Conservation (phyloP, 2,329 filamentous ascomycete genomes). For the Cadophora luteo-olivacea region DNA sequence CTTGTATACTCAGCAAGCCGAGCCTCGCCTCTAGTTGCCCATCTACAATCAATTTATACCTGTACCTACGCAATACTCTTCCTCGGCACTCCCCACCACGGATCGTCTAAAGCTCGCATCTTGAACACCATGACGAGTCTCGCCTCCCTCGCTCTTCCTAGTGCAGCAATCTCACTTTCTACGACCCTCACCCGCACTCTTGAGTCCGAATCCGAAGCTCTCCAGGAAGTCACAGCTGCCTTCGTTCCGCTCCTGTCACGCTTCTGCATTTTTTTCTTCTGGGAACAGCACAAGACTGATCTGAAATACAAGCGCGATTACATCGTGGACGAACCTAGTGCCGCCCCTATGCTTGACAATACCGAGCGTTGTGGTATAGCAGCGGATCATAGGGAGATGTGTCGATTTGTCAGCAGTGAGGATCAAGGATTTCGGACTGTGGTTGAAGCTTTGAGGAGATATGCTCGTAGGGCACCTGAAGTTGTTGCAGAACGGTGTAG, state of each 20-base stretch:
- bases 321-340: conserved; percentile 60
- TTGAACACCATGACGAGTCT: conserved; percentile 41
- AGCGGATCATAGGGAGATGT: conserved; percentile 18
- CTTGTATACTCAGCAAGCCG: neutral
- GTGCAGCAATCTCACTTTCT: conserved; percentile 34
- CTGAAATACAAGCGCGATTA: conserved; percentile 52
- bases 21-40: conserved; percentile 31
- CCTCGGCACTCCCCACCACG: conserved; percentile 48
- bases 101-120: conserved; percentile 45
- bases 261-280: conserved; percentile 49
- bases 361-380: neutral
- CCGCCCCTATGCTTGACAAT: neutral
- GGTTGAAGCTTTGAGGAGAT: conserved; percentile 13
- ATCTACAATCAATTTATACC: conserved; percentile 48
- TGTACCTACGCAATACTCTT: conserved; percentile 48
- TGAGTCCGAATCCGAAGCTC: conserved; percentile 51
- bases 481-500: neutral
- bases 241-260: conserved; percentile 47
- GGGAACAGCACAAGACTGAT: conserved; percentile 48
- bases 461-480: conserved; percentile 4
- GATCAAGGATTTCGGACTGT: conserved; percentile 18
- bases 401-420: neutral
- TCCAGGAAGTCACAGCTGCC: conserved; percentile 49
- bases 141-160: conserved; percentile 40
- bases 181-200: conserved; percentile 60